Conservation (phyloP, 2,329 filamentous ascomycete species). For the Diaporthe caulivora region DNA sequence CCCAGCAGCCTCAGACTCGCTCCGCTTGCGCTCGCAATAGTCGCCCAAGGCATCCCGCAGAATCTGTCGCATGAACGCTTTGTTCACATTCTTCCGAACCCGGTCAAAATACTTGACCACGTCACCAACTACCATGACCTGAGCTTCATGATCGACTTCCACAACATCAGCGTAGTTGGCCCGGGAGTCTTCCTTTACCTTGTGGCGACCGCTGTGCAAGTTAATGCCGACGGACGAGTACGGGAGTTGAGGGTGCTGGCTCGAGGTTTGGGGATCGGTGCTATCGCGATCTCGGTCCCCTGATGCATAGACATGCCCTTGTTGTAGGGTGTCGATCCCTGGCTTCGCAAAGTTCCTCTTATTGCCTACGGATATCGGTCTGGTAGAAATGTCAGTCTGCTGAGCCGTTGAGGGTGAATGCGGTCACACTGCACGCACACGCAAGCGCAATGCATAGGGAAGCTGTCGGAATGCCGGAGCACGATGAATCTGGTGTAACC, state of each 20-base stretch:
- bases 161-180: constrained; percentile 54
- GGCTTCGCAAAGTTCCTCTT: constrained; percentile 52
- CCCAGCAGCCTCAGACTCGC: constrained; percentile 38
- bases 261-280: constrained; percentile 38
- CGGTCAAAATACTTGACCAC: constrained; percentile 53
- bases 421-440: constrained; percentile 47
- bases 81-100: constrained; percentile 53
- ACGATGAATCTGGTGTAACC: constrained; percentile 53
- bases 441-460: constrained; percentile 51
- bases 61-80: constrained; percentile 53
- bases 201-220: constrained; percentile 49
- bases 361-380: constrained; percentile 50
- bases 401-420: constrained; percentile 2
- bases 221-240: constrained; percentile 52
- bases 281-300: constrained; percentile 45
- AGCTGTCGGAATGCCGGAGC: constrained; percentile 52
- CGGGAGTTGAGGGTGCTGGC: constrained; percentile 47
- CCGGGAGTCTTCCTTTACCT: constrained; percentile 51
- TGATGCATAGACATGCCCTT: constrained; percentile 51
- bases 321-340: constrained; percentile 52
- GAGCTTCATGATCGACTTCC: constrained; percentile 51
- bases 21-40: constrained; percentile 47
- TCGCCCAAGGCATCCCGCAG: constrained; percentile 50
- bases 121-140: constrained; percentile 52
- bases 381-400: constrained; percentile 37